A percentile compares a stretch with the other conserved stretches of the same genome.
Evolutionary conservation across 148 eudicot species (phyloP).

Genomic region (Tetragonia tetragonoides): DNA sequence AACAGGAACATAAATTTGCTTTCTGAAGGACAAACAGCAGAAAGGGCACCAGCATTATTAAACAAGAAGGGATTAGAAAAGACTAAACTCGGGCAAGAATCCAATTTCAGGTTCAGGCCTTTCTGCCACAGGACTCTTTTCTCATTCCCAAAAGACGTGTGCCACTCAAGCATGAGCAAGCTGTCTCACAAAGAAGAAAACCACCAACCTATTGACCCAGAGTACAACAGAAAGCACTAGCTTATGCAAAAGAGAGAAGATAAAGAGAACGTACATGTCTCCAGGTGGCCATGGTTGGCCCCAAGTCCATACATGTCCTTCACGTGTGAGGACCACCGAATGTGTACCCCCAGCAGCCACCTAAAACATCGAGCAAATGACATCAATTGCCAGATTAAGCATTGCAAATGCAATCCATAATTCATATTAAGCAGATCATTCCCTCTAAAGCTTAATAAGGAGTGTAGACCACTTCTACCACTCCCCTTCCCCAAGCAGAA

Average conservation of each 20-base stretch:
- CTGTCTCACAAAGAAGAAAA: background rate
- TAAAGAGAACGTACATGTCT: constrained; percentile 61
- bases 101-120: too few species aligned
- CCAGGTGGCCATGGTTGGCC: constrained; percentile 99
- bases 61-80: constrained; percentile 6
- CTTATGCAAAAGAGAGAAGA: background rate
- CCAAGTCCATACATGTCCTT: constrained; percentile 99
- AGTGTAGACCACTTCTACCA: background rate
- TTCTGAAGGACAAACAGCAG: constrained; percentile 40
- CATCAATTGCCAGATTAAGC: constrained; percentile 6
- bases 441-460: background rate
- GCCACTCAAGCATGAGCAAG: background rate
- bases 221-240: constrained; percentile 10
- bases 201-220: background rate
- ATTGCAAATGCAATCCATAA: background rate
- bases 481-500: background rate
- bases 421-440: background rate
- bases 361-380: constrained; percentile 35
- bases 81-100: too few species aligned
- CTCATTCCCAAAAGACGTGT: too few species aligned
- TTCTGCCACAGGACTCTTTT: too few species aligned
- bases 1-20: constrained; percentile 92
- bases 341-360: constrained; percentile 99
- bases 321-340: constrained; percentile 90
- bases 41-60: background rate